These are phyloP conservation scores for Stemphylium beticola DNA, from an alignment of 2,329 filamentous ascomycete species.

Conservation along the genomic window DNA sequence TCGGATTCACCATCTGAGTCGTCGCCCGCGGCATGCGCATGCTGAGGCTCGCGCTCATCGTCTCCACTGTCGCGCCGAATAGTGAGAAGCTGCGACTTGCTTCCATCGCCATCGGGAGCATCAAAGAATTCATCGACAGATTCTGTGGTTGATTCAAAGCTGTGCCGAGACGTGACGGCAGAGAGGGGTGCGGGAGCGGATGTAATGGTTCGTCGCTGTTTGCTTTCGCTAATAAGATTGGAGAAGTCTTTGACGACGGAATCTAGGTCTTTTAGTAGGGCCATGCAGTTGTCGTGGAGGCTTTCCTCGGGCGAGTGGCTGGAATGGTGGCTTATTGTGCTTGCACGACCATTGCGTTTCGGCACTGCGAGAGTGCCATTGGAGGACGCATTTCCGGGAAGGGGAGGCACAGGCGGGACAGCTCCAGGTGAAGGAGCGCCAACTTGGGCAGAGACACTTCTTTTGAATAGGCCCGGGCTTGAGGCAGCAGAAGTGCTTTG, in stretches of 20 bases:
- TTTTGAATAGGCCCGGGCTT: slow-evolving; percentile 53
- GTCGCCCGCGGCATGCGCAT: slow-evolving; percentile 46
- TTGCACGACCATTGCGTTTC: slow-evolving; percentile 39
- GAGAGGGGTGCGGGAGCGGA: slow-evolving; percentile 58
- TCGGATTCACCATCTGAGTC: slow-evolving; percentile 64
- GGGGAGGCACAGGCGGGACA: slow-evolving; percentile 44
- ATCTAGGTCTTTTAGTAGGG: slow-evolving; percentile 84
- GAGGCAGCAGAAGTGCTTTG: slow-evolving; percentile 60
- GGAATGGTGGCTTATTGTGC: slow-evolving; percentile 49
- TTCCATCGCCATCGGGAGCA: slow-evolving; percentile 66
- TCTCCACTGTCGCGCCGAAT: slow-evolving; percentile 73
- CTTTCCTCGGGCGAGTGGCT: slow-evolving; percentile 63
- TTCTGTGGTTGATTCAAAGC: slow-evolving; percentile 73
- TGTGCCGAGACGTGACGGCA: slow-evolving; percentile 60
- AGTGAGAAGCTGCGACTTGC: slow-evolving; percentile 70
- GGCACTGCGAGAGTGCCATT: slow-evolving; percentile 45
- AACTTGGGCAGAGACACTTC: slow-evolving; percentile 61
- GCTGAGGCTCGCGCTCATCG: slow-evolving; percentile 50
- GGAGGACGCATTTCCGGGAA: slow-evolving; percentile 36
- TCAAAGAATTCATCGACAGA: slow-evolving; percentile 94
- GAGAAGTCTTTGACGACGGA: slow-evolving; percentile 83
- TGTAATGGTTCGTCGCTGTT: slow-evolving; percentile 70
- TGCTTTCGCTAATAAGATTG: slow-evolving; percentile 76
- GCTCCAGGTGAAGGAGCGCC: slow-evolving; percentile 54
- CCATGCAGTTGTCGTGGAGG: slow-evolving; percentile 81